Percentiles rank a stretch among this genome's conserved stretches.
phyloP scores from a whole-genome alignment of 148 eudicot genomes.

The Euryodendron excelsum region DNA sequence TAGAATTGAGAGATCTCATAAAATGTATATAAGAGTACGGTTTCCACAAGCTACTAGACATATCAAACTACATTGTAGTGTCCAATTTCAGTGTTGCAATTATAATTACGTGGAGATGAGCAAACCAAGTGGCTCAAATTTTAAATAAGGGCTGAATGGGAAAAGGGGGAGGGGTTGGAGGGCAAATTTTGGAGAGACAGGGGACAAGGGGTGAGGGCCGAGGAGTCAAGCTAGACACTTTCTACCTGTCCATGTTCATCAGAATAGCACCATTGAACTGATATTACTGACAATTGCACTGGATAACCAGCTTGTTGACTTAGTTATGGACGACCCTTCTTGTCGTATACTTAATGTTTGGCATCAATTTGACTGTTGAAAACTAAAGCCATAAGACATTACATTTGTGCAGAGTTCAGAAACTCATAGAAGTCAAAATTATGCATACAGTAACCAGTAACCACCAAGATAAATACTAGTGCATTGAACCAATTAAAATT shows the following conservation, averaged over 20 bases:
- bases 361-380: neutral
- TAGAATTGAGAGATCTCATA: neutral
- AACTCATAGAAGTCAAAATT: neutral
- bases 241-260: neutral
- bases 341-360: neutral
- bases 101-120: no score
- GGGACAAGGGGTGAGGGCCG: no score
- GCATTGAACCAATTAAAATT: neutral
- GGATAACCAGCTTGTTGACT: slow-evolving; percentile 5
- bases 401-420: neutral
- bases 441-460: neutral
- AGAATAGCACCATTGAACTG: neutral
- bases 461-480: neutral
- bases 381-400: neutral
- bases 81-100: neutral
- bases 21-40: neutral
- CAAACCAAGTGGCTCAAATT: neutral
- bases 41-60: neutral
- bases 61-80: slow-evolving; percentile 1
- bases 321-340: neutral
- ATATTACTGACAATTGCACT: neutral
- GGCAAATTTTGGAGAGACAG: no score
- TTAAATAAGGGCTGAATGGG: neutral
- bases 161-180: neutral
- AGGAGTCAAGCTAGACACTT: no score